These are phyloP conservation scores for Suillus fuscotomentosus DNA, from an alignment of 768 basidiomycete species.

Conservation along the genomic window DNA sequence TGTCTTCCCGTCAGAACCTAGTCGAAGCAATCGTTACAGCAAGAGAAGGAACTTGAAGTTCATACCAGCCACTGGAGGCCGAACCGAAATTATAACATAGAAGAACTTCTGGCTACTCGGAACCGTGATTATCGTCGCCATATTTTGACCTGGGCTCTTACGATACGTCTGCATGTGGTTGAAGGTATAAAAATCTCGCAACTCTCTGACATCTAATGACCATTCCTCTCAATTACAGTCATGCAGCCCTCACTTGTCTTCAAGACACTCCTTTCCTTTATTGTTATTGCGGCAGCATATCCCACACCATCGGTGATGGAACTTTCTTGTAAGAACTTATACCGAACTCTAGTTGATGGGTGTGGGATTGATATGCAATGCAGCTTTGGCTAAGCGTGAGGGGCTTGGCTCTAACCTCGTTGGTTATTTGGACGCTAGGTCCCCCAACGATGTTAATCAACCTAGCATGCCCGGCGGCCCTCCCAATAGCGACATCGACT, in stretches of 20 bases:
- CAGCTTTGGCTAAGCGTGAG: background rate
- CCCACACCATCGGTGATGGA: background rate
- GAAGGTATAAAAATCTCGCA: background rate
- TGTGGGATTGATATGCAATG: background rate
- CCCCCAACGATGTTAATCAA: background rate
- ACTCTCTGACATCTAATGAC: background rate
- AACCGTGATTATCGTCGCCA: background rate
- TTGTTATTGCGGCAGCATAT: background rate
- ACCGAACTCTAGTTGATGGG: background rate
- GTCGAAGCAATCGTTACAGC: background rate
- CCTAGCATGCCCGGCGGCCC: no score
- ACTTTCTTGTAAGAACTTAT: background rate
- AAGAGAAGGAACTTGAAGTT: background rate
- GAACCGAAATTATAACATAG: background rate
- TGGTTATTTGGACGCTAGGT: background rate
- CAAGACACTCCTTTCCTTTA: background rate
- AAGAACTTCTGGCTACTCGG: background rate
- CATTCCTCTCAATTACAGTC: background rate
- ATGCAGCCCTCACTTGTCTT: background rate
- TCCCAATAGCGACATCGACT: no score
- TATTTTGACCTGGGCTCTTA: background rate
- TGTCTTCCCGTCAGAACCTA: background rate
- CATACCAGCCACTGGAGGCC: background rate
- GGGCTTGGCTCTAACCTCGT: background rate
- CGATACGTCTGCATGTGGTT: background rate